Conservation (phyloP, 2,329 filamentous ascomycete genomes). For the Dendryphion nanum region DNA sequence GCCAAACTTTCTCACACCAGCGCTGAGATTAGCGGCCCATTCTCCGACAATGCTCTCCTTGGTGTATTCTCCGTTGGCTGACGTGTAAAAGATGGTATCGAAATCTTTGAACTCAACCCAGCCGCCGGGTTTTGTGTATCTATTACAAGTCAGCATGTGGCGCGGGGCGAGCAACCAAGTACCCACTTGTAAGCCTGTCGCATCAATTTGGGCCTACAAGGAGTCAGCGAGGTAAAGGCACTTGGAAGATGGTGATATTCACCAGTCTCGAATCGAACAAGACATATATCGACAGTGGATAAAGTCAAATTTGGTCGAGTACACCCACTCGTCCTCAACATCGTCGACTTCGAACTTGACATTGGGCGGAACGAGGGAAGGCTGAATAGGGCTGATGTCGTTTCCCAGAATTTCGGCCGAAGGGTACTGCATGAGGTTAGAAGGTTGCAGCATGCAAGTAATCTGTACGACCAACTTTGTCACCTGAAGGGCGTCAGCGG, state of each 20-base stretch:
- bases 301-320: constrained; percentile 27
- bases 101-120: constrained; percentile 35
- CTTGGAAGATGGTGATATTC: background rate
- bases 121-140: constrained; percentile 39
- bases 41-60: constrained; percentile 11
- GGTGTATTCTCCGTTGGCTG: constrained; percentile 13
- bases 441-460: too few species aligned
- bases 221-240: constrained; percentile 15
- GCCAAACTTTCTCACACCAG: constrained; percentile 41
- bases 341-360: constrained; percentile 41
- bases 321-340: constrained; percentile 37
- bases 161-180: background rate
- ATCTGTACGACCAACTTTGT: constrained; percentile 19
- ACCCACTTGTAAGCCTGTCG: constrained; percentile 27
- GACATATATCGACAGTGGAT: constrained; percentile 32
- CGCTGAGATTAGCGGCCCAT: constrained; percentile 27
- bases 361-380: constrained; percentile 39
- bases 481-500: too few species aligned
- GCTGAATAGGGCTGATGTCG: constrained; percentile 39
- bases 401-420: constrained; percentile 35
- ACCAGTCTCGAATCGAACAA: constrained; percentile 29
- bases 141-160: too few species aligned
- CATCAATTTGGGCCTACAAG: constrained; percentile 19
- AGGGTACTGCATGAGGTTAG: constrained; percentile 16
- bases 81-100: constrained; percentile 21